These are phyloP conservation scores for Saccharomyces mikatae DNA, from an alignment of 805 yeast species.

Conservation along the genomic window DNA sequence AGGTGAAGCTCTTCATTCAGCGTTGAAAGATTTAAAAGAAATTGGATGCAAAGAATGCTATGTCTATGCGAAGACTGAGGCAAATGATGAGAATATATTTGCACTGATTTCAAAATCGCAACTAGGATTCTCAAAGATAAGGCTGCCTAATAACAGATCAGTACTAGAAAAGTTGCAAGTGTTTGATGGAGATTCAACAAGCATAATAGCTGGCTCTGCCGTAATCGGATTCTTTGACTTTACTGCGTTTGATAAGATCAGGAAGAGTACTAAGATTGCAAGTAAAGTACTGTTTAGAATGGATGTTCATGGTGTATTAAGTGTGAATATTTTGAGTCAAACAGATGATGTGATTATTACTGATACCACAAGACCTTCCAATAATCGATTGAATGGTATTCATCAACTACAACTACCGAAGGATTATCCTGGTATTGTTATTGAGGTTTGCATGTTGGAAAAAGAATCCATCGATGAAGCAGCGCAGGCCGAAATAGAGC, in stretches of 20 bases:
- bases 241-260: slow-evolving; percentile 38
- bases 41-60: slow-evolving; percentile 44
- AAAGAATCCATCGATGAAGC: slow-evolving; percentile 23
- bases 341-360: slow-evolving; percentile 23
- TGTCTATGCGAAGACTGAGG: slow-evolving; percentile 34
- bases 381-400: background rate
- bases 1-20: slow-evolving; percentile 46
- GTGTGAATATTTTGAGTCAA: slow-evolving; percentile 39
- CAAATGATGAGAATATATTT: slow-evolving; percentile 26
- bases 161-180: slow-evolving; percentile 52
- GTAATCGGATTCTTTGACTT: slow-evolving; percentile 46
- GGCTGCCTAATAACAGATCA: slow-evolving; percentile 54
- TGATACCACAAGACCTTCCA: slow-evolving; percentile 17
- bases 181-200: slow-evolving; percentile 23
- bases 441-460: slow-evolving; percentile 33
- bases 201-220: slow-evolving; percentile 19
- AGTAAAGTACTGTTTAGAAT: slow-evolving; percentile 46
- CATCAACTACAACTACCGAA: slow-evolving; percentile 23
- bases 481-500: slow-evolving; percentile 19
- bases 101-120: slow-evolving; percentile 60
- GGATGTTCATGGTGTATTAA: slow-evolving; percentile 43
- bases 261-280: slow-evolving; percentile 43
- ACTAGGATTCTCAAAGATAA: slow-evolving; percentile 62
- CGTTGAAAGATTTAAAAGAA: slow-evolving; percentile 49
- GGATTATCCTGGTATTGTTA: slow-evolving; percentile 36